Base-by-base conservation (phyloP, 2,329 filamentous ascomycete genomes). In the Ceratocystiopsis sp. region DNA sequence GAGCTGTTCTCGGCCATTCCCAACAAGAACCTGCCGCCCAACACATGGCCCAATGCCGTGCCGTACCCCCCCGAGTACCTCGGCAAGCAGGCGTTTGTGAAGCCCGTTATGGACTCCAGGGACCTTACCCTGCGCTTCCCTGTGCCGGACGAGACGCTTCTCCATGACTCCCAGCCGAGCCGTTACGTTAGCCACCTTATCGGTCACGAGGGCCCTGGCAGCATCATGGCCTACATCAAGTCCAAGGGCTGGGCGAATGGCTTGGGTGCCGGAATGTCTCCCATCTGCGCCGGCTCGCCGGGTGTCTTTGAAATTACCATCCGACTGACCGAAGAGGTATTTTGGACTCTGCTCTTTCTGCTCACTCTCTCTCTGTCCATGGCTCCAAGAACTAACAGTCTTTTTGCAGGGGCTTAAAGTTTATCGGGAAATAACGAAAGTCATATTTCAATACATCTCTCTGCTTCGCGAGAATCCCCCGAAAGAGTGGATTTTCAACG, bases 401-500 rank as follows among this genome's bases (percentile, higher is more conserved):
- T 7, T 35, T 13, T 7, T 25, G 13, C 19, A 73, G 68, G 71
- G 85, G 7, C 62, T 93, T 43, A 80, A 80, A 54, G 69, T 89
- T 51, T 91, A 93, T 61, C 71, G 78, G 45, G 82, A 93, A 53
- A 75, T 95, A 16, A 71, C 81, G 49, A 87, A 87, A 59, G 74
- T 79, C 29, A 71, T 94, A 48, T 95, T 95, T 63, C 80, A 93
- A 57, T 98, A 98, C 54, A 78, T 96, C 49, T 78, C 85, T 12
- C 73, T 98, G 58, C 72, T 98, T 44, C 78, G 77, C 49, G 83
- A 93, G 53, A 70, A 71, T 3, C 73, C 80, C 6, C 87, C 89
- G 0, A 80, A 93, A 51, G 69, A 93, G 57, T 96, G 91, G 91
- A 86, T 96, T 45, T 87, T 91, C 46, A 75, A 93, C 32, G 91